A percentile compares a stretch with the other conserved stretches of the same genome.
These are phyloP conservation scores for Aspergillus coremiiformis DNA, from an alignment of 495 filamentous ascomycete species.

Conservation along the genomic window DNA sequence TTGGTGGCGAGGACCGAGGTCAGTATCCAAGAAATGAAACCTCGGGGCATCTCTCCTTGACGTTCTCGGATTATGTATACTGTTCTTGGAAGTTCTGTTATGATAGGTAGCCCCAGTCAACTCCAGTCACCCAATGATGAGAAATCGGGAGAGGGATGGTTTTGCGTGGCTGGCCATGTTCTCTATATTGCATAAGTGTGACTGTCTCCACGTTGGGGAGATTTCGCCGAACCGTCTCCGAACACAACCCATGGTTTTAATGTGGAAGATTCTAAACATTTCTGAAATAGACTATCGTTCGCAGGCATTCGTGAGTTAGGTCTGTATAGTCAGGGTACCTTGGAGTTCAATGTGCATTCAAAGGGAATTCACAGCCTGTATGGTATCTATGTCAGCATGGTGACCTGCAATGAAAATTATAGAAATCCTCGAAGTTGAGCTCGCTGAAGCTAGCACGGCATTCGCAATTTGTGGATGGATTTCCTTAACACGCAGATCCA, in stretches of 20 bases:
- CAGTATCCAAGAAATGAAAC: not conserved
- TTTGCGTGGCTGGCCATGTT: not conserved
- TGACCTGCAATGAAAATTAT: too few relatives aligned
- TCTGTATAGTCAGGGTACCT: too few relatives aligned
- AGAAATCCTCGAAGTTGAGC: too few relatives aligned
- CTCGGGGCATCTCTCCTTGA: not conserved
- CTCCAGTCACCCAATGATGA: not conserved
- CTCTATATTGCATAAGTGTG: not conserved
- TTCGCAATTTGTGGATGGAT: too few relatives aligned
- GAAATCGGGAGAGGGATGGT: not conserved
- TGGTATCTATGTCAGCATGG: too few relatives aligned
- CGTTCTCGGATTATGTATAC: not conserved
- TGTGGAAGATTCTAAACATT: too few relatives aligned
- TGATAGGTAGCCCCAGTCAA: not conserved
- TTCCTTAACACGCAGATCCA: too few relatives aligned
- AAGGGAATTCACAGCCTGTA: too few relatives aligned
- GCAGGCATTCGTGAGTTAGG: too few relatives aligned
- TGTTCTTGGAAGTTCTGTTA: not conserved
- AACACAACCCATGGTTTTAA: not conserved
- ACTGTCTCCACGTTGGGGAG: not conserved
- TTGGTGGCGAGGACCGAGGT: slow-evolving; percentile 8
- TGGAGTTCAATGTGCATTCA: too few relatives aligned
- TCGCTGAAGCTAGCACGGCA: too few relatives aligned
- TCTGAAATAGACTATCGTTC: too few relatives aligned
- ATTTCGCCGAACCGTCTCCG: slow-evolving; percentile 1